Evolutionary conservation across 495 filamentous ascomycete genomes (phyloP).

Genomic region (Chaetomidium leptoderma): DNA sequence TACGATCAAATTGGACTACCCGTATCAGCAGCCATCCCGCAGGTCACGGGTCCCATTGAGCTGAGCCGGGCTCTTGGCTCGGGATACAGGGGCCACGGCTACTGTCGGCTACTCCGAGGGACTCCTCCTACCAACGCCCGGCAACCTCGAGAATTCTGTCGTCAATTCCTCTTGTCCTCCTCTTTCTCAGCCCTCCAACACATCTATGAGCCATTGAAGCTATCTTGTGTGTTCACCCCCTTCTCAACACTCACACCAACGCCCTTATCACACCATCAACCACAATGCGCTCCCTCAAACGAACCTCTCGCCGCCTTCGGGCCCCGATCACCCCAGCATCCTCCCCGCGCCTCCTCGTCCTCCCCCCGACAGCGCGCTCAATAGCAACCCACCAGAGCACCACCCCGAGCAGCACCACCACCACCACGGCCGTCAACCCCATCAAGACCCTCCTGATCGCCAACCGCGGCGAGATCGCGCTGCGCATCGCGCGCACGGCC

Average conservation of each 20-base stretch:
- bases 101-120: conserved; percentile 21
- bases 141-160: not conserved
- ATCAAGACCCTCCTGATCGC: conserved; percentile 89
- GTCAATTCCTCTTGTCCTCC: not conserved
- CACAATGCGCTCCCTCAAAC: conserved; percentile 38
- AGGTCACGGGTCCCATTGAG: conserved; percentile 7
- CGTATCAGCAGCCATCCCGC: too few relatives aligned
- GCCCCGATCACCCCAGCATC: conserved; percentile 17
- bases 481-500: conserved; percentile 86
- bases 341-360: not conserved
- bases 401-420: conserved; percentile 29
- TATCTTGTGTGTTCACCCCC: not conserved
- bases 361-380: conserved; percentile 15
- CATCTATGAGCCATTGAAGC: conserved; percentile 8
- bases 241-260: not conserved
- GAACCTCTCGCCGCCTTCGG: conserved; percentile 28
- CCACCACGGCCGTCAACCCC: conserved; percentile 40
- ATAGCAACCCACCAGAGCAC: conserved; percentile 27
- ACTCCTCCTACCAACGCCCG: not conserved
- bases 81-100: conserved; percentile 17
- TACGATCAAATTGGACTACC: too few relatives aligned
- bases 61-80: not conserved
- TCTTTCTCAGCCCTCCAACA: not conserved
- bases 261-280: not conserved
- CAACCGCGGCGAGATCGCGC: conserved; percentile 93